Evolutionary conservation across 2,329 filamentous ascomycete genomes (phyloP), one percentile per base, ranked within the genome.

Genomic region (Cercospora sp.): DNA sequence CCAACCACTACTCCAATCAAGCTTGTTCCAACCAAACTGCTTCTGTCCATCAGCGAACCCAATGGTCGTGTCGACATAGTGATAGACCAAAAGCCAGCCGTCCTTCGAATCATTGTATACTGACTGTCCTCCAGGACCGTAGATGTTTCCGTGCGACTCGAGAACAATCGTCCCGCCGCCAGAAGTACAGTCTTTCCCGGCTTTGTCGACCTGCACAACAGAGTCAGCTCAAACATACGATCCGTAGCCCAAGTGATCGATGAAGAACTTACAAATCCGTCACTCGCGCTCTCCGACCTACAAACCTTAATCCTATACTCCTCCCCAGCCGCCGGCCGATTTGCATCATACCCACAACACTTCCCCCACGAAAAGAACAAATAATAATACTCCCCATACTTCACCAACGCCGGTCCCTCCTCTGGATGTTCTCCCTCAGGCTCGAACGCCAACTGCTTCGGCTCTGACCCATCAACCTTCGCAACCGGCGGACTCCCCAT

Each of bases 301-400:
- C 89, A 91, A 28, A 89, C 87, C 73, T 84, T 85, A 75, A 91
- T 88, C 75, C 85, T 86, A 77, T 91, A 91, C 78, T 90, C 89
- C n/a, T 80, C 79, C 3, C 88, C 89, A 0, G 80, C 60, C 0
- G 86, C 83, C 0, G 88, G 87, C 65, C 75, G 79, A 64, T 72
- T 79, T 0, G 74, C 76, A 70, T 89, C 84, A 70, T 86, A 89
- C n/a, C 80, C 81, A 67, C 89, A 91, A 81, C 89, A 91, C 31
- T 80, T 82, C 1, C 89, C 89, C 1, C 80, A 80, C 7, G 84
- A 87, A 76, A 85, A 89, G 77, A 91, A 90, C 10, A 91, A 80
- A 74, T 90, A 91, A 75, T 88, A 90, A 74, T 85, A 89, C 20
- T 78, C 80, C 12, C 80, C 83, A 62, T 86, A 80, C 72, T 86